phyloP scores from a whole-genome alignment of 2,329 filamentous ascomycete genomes.

The Diaporthe vaccinii region DNA sequence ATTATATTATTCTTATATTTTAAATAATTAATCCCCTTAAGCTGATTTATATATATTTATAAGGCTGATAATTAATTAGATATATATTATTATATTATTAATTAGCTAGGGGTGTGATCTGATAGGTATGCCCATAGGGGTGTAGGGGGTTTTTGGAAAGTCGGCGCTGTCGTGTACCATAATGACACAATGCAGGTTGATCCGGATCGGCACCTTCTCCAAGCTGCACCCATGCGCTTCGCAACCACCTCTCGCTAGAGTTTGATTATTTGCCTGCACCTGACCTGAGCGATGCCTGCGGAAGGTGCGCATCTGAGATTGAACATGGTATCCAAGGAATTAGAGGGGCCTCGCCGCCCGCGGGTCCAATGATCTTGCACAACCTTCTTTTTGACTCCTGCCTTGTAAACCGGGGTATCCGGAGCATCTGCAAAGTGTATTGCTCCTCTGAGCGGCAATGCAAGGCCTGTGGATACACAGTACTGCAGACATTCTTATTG shows the following conservation, averaged over 20 bases:
- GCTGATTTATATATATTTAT: too few species aligned
- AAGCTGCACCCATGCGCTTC: conserved; percentile 33
- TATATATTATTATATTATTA: too few species aligned
- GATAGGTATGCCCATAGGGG: too few species aligned
- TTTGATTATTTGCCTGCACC: conserved; percentile 21
- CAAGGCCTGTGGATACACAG: not conserved
- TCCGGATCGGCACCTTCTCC: conserved; percentile 30
- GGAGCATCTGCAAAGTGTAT: not conserved
- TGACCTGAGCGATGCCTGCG: not conserved
- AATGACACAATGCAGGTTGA: conserved; percentile 3
- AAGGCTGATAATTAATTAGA: too few species aligned
- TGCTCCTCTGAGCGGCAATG: not conserved
- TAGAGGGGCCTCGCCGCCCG: not conserved
- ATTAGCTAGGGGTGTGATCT: too few species aligned
- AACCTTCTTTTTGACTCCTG: not conserved
- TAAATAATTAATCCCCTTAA: too few species aligned
- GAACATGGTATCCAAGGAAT: not conserved
- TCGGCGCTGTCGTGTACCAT: too few species aligned
- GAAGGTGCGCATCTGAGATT: not conserved
- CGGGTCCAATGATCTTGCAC: not conserved
- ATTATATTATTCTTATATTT: too few species aligned
- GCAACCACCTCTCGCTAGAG: not conserved
- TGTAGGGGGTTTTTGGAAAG: too few species aligned
- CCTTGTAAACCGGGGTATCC: not conserved
- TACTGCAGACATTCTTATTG: not conserved